Base-by-base conservation (phyloP, 1,139 yeast genomes). In the Geotrichum fermentans region DNA sequence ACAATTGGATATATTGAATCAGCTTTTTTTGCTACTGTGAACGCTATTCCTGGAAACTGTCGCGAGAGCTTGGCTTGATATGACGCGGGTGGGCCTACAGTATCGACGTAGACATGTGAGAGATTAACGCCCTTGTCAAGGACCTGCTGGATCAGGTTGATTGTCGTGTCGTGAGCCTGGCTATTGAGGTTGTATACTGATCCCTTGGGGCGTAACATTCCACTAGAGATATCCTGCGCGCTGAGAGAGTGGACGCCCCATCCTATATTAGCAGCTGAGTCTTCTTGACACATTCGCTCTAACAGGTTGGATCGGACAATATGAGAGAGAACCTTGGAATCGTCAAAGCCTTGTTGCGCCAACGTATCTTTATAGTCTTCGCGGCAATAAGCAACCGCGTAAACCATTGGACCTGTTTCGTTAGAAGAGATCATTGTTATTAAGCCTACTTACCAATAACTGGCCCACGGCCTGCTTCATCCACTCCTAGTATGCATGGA, bases 401-500 rank as follows among this genome's bases (percentile, higher is more conserved):
- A 92, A 0, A 94, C 98, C 98, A 92, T 94, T 0, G 97, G 95
- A 0, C 98, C 45, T 41, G n/a, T 14, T 32, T 22, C 16, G 26
- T 33, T 22, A 17, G 18, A 8, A 21, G 18, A 24, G 17, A 22
- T 13, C 5, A 18, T 14, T 1, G 13, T 32, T 5, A 28, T 11
- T n/a, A n/a, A n/a, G n/a, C 33, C n/a, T 11, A 13, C 36, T 17
- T 37, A 43, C 47, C 74, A 47, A 92, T 62, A 0, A 94, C 97
- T 0, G 99, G 98, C 0, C 99, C 99, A 56, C 99, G 75, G 0
- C 99, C 98, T 0, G 99, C 98, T 65, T 92, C 99, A 64, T 92
- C 98, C 1, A 92, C 95, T 3, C 98, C 98, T 13, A 92, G 67
- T 1, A 88, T 78, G 2, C 72, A 71, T 59, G 68, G 70, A 40